Percentiles rank a stretch among this genome's conserved stretches.
Evolutionary conservation across 2,329 filamentous ascomycete genomes (phyloP).

Genomic region (Pseudogymnoascus sp.): DNA sequence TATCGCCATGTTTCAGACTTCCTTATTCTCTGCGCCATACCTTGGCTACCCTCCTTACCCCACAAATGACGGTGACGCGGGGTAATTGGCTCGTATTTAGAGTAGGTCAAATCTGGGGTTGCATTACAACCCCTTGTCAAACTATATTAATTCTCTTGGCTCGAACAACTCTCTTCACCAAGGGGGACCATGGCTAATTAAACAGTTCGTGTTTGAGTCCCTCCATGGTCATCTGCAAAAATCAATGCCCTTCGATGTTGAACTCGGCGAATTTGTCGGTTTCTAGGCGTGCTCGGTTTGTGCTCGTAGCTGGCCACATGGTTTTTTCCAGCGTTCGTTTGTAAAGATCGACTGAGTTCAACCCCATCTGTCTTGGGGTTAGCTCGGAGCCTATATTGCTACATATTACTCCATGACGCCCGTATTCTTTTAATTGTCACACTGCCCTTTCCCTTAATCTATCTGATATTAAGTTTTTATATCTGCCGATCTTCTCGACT

Average conservation of each 20-base stretch:
- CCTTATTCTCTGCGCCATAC: not conserved
- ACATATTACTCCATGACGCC: not conserved
- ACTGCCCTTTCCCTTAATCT: not conserved
- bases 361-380: not conserved
- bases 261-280: not conserved
- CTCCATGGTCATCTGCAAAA: not conserved
- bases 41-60: not conserved
- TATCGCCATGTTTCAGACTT: not conserved
- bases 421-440: not conserved
- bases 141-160: conserved; percentile 1
- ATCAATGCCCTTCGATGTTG: not conserved
- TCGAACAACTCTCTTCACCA: not conserved
- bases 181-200: not conserved
- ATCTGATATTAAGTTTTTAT: conserved; percentile 1
- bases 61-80: not conserved
- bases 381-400: not conserved
- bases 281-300: not conserved
- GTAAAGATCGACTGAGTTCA: not conserved
- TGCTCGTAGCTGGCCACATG: not conserved
- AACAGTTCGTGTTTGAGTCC: not conserved
- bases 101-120: not conserved
- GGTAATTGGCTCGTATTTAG: not conserved
- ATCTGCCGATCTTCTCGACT: not conserved
- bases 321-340: not conserved
- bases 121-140: not conserved